A percentile compares a stretch with the other conserved stretches of the same genome.
phyloP scores from a whole-genome alignment of 164 flowering plant species.

The Kalanchoe fedtschenkoi region DNA sequence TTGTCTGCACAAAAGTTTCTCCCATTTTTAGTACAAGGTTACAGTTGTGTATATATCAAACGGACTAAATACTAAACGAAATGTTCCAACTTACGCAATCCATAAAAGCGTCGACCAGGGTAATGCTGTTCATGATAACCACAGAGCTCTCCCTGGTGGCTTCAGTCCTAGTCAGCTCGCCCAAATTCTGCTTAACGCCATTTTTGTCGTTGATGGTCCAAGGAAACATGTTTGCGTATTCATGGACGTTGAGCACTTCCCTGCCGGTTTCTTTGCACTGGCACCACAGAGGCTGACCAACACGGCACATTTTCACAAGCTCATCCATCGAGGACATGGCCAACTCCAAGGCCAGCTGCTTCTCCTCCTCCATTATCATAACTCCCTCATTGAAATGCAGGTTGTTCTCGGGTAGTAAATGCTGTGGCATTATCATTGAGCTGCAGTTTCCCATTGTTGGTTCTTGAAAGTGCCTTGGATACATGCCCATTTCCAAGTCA shows the following conservation, averaged over 20 bases:
- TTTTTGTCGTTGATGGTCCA: constrained; percentile 39
- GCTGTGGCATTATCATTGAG: constrained; percentile 27
- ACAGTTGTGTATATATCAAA: background rate
- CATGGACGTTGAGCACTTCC: constrained; percentile 58
- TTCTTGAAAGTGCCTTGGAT: constrained; percentile 49
- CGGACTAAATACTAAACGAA: too few species aligned
- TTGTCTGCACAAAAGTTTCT: constrained; percentile 35
- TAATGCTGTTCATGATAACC: constrained; percentile 83
- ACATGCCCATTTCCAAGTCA: constrained; percentile 67
- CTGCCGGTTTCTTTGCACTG: constrained; percentile 21
- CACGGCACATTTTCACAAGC: constrained; percentile 56
- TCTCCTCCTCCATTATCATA: constrained; percentile 54
- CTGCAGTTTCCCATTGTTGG: constrained; percentile 15
- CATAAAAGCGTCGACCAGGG: constrained; percentile 70
- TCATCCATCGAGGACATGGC: constrained; percentile 55
- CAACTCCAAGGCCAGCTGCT: constrained; percentile 58
- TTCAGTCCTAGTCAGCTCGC: constrained; percentile 40
- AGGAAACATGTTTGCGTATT: constrained; percentile 59
- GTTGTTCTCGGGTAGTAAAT: constrained; percentile 25
- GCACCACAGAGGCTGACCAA: constrained; percentile 63
- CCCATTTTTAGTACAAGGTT: background rate
- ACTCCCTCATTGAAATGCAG: constrained; percentile 20
- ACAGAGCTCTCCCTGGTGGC: constrained; percentile 58
- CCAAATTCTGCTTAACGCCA: constrained; percentile 22
- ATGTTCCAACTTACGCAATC: constrained; percentile 56